Conservation (phyloP, 2,329 filamentous ascomycete species). For the Pestalotiopsis sp. region DNA sequence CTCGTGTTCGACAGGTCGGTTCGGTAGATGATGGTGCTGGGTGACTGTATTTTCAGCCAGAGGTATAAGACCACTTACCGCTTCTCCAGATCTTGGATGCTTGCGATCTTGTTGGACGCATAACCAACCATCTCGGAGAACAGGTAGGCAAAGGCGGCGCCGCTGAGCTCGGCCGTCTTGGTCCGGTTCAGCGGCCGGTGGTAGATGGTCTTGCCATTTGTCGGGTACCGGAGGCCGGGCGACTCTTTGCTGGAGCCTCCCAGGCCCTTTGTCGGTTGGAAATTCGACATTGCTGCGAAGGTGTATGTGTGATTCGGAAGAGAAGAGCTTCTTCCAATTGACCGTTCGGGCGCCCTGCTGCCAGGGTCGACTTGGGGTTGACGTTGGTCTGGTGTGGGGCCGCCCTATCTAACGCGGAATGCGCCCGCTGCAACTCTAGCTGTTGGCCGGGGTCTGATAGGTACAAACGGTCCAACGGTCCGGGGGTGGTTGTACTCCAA, state of each 20-base stretch:
- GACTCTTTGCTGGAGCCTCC: slow-evolving; percentile 48
- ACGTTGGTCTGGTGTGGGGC: not conserved
- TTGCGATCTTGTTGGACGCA: slow-evolving; percentile 85
- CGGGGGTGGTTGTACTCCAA: not conserved
- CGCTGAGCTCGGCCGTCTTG: slow-evolving; percentile 84
- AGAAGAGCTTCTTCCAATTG: not conserved
- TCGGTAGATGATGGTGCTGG: not conserved
- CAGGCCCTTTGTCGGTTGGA: slow-evolving; percentile 43
- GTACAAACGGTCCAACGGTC: not conserved
- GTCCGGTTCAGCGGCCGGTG: slow-evolving; percentile 90
- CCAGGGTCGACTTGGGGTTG: not conserved
- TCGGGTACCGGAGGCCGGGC: slow-evolving; percentile 77
- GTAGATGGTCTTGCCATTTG: slow-evolving; percentile 96
- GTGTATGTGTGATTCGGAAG: not conserved
- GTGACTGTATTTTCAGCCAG: not conserved
- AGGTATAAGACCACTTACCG: slow-evolving; percentile 52
- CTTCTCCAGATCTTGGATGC: slow-evolving; percentile 91
- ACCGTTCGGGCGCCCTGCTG: not conserved
- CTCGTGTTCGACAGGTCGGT: not conserved
- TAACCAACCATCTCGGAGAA: slow-evolving; percentile 97
- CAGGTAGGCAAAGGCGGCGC: slow-evolving; percentile 91
- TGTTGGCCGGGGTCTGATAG: not conserved
- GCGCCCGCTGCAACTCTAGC: not conserved
- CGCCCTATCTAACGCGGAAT: not conserved
- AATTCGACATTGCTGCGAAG: slow-evolving; percentile 45